Evolutionary conservation across 2,329 filamentous ascomycete genomes (phyloP).

Genomic region (Escovopsis sp.): DNA sequence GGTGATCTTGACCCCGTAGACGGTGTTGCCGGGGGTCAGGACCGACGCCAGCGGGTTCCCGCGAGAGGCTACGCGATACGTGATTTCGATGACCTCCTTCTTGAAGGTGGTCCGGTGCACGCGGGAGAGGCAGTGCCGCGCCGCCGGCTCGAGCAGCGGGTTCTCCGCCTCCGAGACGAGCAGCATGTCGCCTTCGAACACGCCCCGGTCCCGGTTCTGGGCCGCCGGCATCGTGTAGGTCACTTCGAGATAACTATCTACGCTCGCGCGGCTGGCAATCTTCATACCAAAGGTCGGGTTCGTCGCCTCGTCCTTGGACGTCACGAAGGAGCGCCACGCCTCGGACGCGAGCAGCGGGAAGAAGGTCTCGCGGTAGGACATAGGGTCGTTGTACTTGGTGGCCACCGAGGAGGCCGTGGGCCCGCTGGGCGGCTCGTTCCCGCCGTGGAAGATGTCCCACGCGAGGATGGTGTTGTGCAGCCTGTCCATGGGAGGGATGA

Average conservation of each 20-base stretch:
- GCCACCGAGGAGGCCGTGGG: slow-evolving; percentile 62
- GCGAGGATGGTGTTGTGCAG: slow-evolving; percentile 75
- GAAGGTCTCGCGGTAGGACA: slow-evolving; percentile 77
- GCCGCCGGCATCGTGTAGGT: slow-evolving; percentile 62
- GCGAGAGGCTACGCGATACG: slow-evolving; percentile 63
- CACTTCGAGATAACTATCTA: slow-evolving; percentile 87
- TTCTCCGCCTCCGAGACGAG: slow-evolving; percentile 61
- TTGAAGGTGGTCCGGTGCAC: slow-evolving; percentile 70
- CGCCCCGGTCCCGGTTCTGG: slow-evolving; percentile 53
- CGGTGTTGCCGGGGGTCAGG: slow-evolving; percentile 52
- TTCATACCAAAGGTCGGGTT: slow-evolving; percentile 76
- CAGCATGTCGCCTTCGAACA: slow-evolving; percentile 78
- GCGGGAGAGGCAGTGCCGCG: slow-evolving; percentile 72
- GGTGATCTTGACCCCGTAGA: slow-evolving; percentile 70
- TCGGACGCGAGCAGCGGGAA: slow-evolving; percentile 81
- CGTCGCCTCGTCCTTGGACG: slow-evolving; percentile 71
- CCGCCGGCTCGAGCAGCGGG: slow-evolving; percentile 48
- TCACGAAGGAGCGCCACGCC: slow-evolving; percentile 89
- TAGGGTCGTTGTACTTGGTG: slow-evolving; percentile 59
- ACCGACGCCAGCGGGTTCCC: slow-evolving; percentile 45
- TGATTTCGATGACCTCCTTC: slow-evolving; percentile 66
- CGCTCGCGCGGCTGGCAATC: slow-evolving; percentile 71
- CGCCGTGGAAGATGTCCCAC: slow-evolving; percentile 89
- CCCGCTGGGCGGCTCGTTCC: slow-evolving; percentile 68
- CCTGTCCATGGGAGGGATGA: slow-evolving; percentile 74